A percentile compares a stretch with the other conserved stretches of the same genome.
Evolutionary conservation across 176 grass and related monocot genomes (phyloP).

Genomic region (Oryza meyeriana): DNA sequence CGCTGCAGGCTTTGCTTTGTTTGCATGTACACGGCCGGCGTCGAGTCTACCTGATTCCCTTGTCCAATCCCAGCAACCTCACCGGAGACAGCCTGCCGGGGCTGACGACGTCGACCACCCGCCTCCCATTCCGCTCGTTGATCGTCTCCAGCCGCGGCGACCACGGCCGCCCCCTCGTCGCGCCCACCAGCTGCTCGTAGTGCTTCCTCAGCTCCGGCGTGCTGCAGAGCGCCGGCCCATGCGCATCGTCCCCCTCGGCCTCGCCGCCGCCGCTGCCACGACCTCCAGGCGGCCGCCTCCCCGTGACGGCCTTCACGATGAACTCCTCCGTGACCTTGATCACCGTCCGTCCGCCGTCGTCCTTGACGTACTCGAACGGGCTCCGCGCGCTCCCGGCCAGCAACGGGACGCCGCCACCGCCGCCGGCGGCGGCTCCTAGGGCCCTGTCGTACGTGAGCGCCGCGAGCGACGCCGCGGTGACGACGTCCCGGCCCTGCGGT

Average conservation of each 20-base stretch:
- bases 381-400: conserved; percentile 16
- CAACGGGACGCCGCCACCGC: not conserved
- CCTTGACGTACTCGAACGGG: conserved; percentile 66
- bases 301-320: conserved; percentile 40
- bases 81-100: conserved; percentile 37
- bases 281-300: not conserved
- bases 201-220: conserved; percentile 91
- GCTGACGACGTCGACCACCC: conserved; percentile 3
- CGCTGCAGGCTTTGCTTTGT: too few relatives aligned
- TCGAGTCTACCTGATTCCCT: not conserved
- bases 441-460: conserved; percentile 25
- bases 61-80: conserved; percentile 47
- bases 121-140: conserved; percentile 40
- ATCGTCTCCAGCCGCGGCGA: conserved; percentile 83
- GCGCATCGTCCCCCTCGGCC: not conserved
- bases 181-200: conserved; percentile 71
- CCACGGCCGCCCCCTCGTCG: conserved; percentile 52
- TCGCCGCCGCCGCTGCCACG: not conserved
- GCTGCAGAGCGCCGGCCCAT: conserved; percentile 48
- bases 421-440: not conserved
- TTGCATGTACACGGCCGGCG: not conserved
- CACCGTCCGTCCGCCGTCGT: conserved; percentile 38
- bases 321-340: conserved; percentile 68
- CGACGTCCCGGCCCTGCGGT: not conserved
- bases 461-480: conserved; percentile 52